These are phyloP conservation scores for Spirogloea muscicola DNA, from an alignment of 139 green algal genomes.

Conservation along the genomic window DNA sequence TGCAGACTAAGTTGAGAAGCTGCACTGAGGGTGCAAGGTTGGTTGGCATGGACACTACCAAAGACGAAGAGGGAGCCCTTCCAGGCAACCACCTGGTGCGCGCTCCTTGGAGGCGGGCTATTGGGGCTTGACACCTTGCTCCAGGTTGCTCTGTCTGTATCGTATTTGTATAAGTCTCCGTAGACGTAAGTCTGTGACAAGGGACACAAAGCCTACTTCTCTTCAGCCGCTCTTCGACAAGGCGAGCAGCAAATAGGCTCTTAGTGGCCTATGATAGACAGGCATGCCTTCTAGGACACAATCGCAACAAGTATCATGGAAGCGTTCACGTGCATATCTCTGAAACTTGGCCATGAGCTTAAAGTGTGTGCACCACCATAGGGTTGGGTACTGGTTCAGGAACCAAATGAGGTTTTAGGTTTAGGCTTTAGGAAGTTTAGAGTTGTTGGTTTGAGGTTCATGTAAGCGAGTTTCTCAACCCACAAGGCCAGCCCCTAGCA, in stretches of 20 bases:
- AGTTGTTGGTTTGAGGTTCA: background rate
- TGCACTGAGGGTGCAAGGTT: background rate
- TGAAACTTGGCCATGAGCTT: background rate
- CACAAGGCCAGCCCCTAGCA: background rate
- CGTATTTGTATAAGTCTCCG: conserved; percentile 83
- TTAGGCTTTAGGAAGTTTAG: background rate
- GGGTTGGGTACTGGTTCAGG: background rate
- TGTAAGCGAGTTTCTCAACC: background rate
- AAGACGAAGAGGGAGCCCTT: conserved; percentile 85
- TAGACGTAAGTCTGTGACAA: conserved; percentile 62
- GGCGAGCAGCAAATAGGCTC: no score
- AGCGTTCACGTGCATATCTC: background rate
- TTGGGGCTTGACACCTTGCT: conserved; percentile 64
- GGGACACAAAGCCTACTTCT: conserved; percentile 1
- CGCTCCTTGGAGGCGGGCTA: conserved; percentile 72
- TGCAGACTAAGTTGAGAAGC: background rate
- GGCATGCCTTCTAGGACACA: no score
- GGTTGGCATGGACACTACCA: conserved; percentile 54
- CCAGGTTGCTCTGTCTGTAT: conserved; percentile 62
- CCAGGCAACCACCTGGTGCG: conserved; percentile 76
- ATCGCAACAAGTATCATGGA: background rate
- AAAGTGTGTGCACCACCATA: no score
- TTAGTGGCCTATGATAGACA: no score
- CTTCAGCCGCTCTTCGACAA: no score
- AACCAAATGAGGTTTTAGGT: background rate